A percentile compares a stretch with the other conserved stretches of the same genome.
Conservation (phyloP, 768 basidiomycete genomes). For the Pisolithus microcarpus region DNA sequence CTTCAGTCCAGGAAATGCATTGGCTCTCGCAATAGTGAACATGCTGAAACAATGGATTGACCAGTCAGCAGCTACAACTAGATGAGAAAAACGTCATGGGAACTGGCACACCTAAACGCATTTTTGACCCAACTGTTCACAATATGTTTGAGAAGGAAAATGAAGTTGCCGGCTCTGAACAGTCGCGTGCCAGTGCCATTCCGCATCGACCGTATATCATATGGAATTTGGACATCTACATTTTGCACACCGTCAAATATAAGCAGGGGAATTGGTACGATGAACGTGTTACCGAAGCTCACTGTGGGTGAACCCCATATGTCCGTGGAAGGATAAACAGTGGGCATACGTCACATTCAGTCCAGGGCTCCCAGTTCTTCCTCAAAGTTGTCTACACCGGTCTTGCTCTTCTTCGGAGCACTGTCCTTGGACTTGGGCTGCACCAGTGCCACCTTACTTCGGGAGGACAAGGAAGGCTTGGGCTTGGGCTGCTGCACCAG, state of each 20-base stretch:
- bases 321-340: slow-evolving; percentile 42
- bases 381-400: slow-evolving; percentile 24
- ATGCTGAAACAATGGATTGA: slow-evolving; percentile 20
- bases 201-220: slow-evolving; percentile 20
- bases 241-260: neutral
- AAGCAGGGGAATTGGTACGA: neutral
- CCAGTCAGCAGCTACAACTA: neutral
- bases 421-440: slow-evolving; percentile 10
- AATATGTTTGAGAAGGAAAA: slow-evolving; percentile 27
- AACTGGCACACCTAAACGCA: slow-evolving; percentile 20
- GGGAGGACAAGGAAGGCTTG: neutral
- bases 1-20: slow-evolving; percentile 30
- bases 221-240: slow-evolving; percentile 26
- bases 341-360: slow-evolving; percentile 26
- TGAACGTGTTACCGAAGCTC: slow-evolving; percentile 17
- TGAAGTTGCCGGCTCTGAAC: slow-evolving; percentile 19
- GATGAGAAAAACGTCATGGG: neutral
- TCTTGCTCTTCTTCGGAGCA: slow-evolving; percentile 12
- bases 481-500: slow-evolving; percentile 8
- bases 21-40: slow-evolving; percentile 28
- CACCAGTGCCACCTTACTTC: slow-evolving; percentile 7
- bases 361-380: slow-evolving; percentile 31
- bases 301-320: slow-evolving; percentile 30
- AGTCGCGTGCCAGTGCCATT: slow-evolving; percentile 8
- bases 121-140: slow-evolving; percentile 31